These are phyloP conservation scores for Tieghemiomyces parasiticus DNA, from an alignment of 192 early-diverging fungal genomes.

Conservation along the genomic window DNA sequence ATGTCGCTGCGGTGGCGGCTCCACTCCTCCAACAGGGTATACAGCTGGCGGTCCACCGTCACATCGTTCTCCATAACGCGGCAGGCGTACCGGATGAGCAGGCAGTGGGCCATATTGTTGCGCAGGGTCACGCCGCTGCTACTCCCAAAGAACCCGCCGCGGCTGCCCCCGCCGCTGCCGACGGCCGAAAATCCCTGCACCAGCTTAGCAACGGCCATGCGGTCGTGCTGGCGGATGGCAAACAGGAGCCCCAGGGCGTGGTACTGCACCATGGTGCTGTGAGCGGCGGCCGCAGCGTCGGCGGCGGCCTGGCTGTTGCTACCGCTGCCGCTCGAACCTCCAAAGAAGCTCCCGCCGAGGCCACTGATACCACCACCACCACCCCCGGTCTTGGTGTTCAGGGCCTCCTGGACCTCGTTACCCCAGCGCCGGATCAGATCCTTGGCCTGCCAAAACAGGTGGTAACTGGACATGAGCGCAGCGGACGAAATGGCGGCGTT, in stretches of 20 bases:
- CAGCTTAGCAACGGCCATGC: conserved; percentile 95
- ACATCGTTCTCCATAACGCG: conserved; percentile 67
- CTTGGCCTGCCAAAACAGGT: conserved; percentile 68
- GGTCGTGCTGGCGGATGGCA: conserved; percentile 88
- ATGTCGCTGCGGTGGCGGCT: conserved; percentile 93
- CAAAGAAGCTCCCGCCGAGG: too few species aligned
- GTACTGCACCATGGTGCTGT: conserved; percentile 85
- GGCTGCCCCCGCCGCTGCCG: conserved; percentile 15
- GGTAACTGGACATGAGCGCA: conserved; percentile 80
- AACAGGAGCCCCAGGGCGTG: conserved; percentile 95
- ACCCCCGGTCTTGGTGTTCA: conserved; percentile 50
- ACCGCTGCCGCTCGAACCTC: too few species aligned
- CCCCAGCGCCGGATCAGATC: conserved; percentile 95
- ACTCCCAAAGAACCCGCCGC: conserved; percentile 31
- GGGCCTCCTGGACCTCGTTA: conserved; percentile 91
- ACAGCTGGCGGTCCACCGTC: conserved; percentile 39
- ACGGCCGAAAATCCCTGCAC: conserved; percentile 70
- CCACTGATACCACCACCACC: too few species aligned
- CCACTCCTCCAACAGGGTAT: conserved; percentile 77
- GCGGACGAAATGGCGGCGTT: conserved; percentile 77
- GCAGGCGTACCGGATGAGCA: conserved; percentile 84
- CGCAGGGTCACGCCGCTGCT: conserved; percentile 39
- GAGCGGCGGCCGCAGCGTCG: neutral
- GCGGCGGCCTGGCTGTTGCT: conserved; percentile 3
- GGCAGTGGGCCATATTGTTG: conserved; percentile 77